Evolutionary conservation across 176 grass and related monocot species (phyloP).

Genomic region (Hordeum vulgare): DNA sequence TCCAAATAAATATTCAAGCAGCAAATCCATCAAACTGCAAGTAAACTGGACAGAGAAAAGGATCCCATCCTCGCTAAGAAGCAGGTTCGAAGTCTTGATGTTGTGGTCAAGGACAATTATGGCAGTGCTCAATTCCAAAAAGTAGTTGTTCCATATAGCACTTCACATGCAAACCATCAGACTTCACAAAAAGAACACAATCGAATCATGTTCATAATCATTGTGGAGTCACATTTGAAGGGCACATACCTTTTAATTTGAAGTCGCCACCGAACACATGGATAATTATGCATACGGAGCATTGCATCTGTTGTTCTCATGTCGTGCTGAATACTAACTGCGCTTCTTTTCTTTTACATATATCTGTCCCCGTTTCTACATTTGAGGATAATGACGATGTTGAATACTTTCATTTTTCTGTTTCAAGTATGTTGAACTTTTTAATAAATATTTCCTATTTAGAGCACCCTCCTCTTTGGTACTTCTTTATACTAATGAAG

Average conservation of each 20-base stretch:
- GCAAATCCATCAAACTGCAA: too few relatives aligned
- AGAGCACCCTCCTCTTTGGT: background rate
- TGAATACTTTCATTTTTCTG: constrained; percentile 96
- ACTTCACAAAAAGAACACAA: background rate
- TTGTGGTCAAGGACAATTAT: constrained; percentile 78
- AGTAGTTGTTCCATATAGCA: constrained; percentile 88
- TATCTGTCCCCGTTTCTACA: constrained; percentile 85
- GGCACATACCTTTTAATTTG: too few relatives aligned
- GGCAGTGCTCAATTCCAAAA: constrained; percentile 74
- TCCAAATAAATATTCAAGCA: too few relatives aligned
- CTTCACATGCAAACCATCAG: constrained; percentile 55
- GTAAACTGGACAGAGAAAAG: background rate
- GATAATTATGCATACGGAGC: too few relatives aligned
- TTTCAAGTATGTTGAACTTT: constrained; percentile 76
- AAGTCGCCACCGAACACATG: too few relatives aligned
- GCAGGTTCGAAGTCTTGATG: constrained; percentile 88
- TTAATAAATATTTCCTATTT: constrained; percentile 11
- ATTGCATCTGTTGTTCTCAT: constrained; percentile 14
- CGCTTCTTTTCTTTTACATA: constrained; percentile 41
- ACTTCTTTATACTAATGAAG: constrained; percentile 19
- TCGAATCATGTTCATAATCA: background rate
- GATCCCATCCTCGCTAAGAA: constrained; percentile 62
- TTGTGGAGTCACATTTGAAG: too few relatives aligned
- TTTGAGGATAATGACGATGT: constrained; percentile 76
- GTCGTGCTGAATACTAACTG: constrained; percentile 16